phyloP scores from a whole-genome alignment of 441 rosid genomes.

The Theobroma grandiflorum region DNA sequence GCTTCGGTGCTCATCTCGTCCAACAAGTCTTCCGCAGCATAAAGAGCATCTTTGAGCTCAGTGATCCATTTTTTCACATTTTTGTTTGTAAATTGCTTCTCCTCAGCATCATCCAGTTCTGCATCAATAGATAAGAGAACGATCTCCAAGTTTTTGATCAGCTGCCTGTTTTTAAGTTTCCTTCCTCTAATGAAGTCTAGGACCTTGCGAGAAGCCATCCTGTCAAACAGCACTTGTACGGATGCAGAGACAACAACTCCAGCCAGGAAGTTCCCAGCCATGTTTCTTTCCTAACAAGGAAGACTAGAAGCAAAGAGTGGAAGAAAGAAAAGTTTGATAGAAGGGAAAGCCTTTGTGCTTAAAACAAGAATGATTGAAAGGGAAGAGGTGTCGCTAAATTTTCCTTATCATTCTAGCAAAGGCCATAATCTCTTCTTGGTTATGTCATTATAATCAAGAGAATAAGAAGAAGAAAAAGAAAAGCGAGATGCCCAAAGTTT shows the following conservation, averaged over 20 bases:
- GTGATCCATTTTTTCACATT: not conserved
- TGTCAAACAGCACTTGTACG: conserved; percentile 35
- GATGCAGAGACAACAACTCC: conserved; percentile 35
- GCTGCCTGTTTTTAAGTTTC: conserved; percentile 5
- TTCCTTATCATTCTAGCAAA: not conserved
- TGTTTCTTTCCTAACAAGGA: not conserved
- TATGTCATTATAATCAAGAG: too few species aligned
- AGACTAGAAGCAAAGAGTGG: not conserved
- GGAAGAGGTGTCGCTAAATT: not conserved
- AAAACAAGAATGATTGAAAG: not conserved
- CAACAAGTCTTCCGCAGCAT: not conserved
- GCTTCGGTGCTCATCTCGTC: not conserved
- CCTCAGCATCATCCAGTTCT: conserved; percentile 1
- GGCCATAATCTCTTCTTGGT: too few species aligned
- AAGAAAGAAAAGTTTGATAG: not conserved
- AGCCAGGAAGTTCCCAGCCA: conserved; percentile 25
- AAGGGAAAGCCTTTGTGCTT: not conserved
- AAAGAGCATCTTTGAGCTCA: not conserved
- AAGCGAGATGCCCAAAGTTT: too few species aligned
- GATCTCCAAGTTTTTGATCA: not conserved
- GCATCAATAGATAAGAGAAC: not conserved
- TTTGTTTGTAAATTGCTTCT: not conserved
- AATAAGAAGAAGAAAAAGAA: too few species aligned
- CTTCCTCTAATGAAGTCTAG: conserved; percentile 30
- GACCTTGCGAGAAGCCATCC: conserved; percentile 27